phyloP scores from a whole-genome alignment of 208 protist genomes.

The Trypanosoma brucei region DNA sequence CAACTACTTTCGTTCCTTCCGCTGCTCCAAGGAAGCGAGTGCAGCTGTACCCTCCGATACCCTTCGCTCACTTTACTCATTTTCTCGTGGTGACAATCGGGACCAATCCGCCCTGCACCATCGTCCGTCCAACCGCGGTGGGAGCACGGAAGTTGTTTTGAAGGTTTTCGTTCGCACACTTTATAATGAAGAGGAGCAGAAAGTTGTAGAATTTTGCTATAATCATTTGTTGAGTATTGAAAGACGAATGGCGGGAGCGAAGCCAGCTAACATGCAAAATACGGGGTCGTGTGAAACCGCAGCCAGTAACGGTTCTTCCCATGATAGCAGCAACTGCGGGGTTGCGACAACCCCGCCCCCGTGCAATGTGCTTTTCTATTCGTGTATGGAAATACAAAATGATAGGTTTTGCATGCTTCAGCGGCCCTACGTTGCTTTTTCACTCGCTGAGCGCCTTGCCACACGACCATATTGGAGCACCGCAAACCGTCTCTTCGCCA shows the following conservation, averaged over 20 bases:
- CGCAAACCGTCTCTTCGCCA: slow-evolving; percentile 46
- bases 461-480: slow-evolving; percentile 49
- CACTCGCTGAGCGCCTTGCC: slow-evolving; percentile 70
- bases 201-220: slow-evolving; percentile 39
- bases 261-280: not conserved
- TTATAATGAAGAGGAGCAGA: slow-evolving; percentile 31
- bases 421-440: slow-evolving; percentile 68
- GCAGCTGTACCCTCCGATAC: slow-evolving; percentile 20
- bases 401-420: slow-evolving; percentile 61
- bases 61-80: slow-evolving; percentile 5
- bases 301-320: not conserved
- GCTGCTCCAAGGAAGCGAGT: slow-evolving; percentile 34
- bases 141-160: slow-evolving; percentile 47
- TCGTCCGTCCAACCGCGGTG: slow-evolving; percentile 1
- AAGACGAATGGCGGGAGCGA: slow-evolving; percentile 1
- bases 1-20: slow-evolving; percentile 66
- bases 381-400: slow-evolving; percentile 22
- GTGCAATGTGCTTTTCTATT: slow-evolving; percentile 39
- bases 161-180: slow-evolving; percentile 68
- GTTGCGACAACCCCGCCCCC: not conserved
- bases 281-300: not conserved
- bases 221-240: slow-evolving; percentile 17
- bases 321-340: not conserved
- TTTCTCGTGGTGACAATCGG: not conserved
- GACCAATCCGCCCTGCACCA: not conserved